These are phyloP conservation scores for Lipomyces sp. DNA, from an alignment of 805 yeast genomes.

Conservation along the genomic window DNA sequence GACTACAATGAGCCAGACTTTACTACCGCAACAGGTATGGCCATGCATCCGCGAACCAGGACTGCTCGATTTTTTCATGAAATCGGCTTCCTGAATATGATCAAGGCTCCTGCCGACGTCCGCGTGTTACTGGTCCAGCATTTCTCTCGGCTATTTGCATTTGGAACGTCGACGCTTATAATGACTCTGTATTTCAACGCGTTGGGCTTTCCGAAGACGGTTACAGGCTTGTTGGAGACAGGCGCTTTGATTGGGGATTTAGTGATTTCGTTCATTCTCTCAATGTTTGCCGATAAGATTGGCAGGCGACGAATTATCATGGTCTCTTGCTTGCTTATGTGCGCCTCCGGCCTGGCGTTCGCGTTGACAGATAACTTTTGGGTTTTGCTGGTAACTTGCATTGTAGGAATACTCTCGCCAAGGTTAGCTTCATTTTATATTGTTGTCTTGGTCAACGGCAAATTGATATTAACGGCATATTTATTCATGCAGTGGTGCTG, in stretches of 20 bases:
- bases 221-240: conserved; percentile 50
- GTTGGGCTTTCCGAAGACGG: conserved; percentile 42
- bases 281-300: conserved; percentile 45
- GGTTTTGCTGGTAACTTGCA: conserved; percentile 40
- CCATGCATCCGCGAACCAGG: neutral
- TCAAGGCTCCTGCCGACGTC: neutral
- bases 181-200: conserved; percentile 46
- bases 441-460: neutral
- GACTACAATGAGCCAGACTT: no score
- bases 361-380: conserved; percentile 38
- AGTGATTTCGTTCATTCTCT: conserved; percentile 45
- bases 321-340: conserved; percentile 43
- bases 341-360: conserved; percentile 44
- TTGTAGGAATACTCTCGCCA: conserved; percentile 52
- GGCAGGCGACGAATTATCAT: conserved; percentile 46
- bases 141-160: conserved; percentile 37
- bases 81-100: neutral
- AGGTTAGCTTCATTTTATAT: neutral
- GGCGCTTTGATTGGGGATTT: conserved; percentile 50
- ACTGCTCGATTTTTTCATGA: neutral
- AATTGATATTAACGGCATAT: neutral
- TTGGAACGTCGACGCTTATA: conserved; percentile 38
- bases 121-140: neutral
- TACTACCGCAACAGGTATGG: no score
- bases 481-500: conserved; percentile 43